Base-by-base conservation (phyloP, 192 early-diverging fungal species). In the Backusella luteola region DNA sequence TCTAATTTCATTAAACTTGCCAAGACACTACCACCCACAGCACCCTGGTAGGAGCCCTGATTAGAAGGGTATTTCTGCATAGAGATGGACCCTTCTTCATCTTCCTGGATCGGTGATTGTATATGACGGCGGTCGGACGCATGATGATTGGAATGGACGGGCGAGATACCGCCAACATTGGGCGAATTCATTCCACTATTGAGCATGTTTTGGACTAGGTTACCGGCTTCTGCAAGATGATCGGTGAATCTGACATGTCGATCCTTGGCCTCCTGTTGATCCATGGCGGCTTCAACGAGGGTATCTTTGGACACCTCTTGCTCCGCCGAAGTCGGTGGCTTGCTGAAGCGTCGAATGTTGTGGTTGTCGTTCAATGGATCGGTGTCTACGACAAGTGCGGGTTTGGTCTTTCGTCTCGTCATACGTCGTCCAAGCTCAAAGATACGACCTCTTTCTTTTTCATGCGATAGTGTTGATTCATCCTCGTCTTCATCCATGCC, bases 1-100 rank as follows among this genome's bases (percentile, higher is more conserved):
- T 81, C 80, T n/a, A 81, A 68, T 39, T 81, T 81, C 72, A 81
- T 77, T 8, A 81, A 35, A 6, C 56, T 39, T 17, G 80, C 46
- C 21, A 81, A 56, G 4, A 81, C 80, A 71, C 80, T 75, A 8
- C 67, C 75, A 29, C 73, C 71, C 34, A 53, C 67, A 6, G 46
- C 46, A 49, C 46, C 46, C 46, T 49, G 46, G 46, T 49, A 49
- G 5, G 46, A 49, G 19, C 46, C 46, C 46, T 15, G 19, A 49
- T 4, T n/a, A 7, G 46, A 49, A n/a, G 46, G 46, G 17, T 1
- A 49, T 49, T 49, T 49, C 17, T 49, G 17, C 1, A 49, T 49
- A 49, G 46, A 19, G n/a, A 49, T 49, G 19, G 46, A 49, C 19
- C 46, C 56, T 12, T 63, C 56, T 29, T 63, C 56, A 12, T 63